Conservation (phyloP, 495 filamentous ascomycete genomes). For the Aspergillus funiculosus region DNA sequence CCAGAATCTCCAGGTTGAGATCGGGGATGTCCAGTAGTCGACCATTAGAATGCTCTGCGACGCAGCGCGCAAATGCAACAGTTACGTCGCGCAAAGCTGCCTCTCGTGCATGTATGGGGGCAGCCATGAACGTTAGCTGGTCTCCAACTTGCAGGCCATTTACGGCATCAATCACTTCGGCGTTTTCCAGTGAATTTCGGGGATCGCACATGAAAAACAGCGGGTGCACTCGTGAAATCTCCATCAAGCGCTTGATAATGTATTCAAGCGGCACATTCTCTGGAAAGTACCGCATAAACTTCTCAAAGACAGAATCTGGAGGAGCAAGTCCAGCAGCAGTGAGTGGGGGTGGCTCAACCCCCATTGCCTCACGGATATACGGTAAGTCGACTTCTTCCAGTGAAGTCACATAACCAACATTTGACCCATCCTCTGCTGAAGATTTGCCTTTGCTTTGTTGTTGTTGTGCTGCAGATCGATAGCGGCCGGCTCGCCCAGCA, state of each 20-base stretch:
- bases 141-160: constrained; percentile 60
- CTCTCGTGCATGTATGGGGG: constrained; percentile 47
- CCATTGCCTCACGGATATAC: constrained; percentile 57
- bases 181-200: constrained; percentile 52
- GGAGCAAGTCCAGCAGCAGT: constrained; percentile 70
- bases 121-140: constrained; percentile 65
- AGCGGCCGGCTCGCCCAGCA: constrained; percentile 87
- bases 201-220: constrained; percentile 70
- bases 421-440: constrained; percentile 21
- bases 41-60: constrained; percentile 59
- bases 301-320: constrained; percentile 55
- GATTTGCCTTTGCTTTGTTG: constrained; percentile 13
- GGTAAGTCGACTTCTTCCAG: constrained; percentile 65
- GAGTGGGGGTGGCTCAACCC: constrained; percentile 56
- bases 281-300: constrained; percentile 74
- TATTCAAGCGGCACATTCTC: constrained; percentile 68
- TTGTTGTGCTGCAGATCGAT: constrained; percentile 58
- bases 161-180: constrained; percentile 64
- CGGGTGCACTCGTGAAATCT: constrained; percentile 52
- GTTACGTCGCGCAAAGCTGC: constrained; percentile 34
- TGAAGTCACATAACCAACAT: constrained; percentile 73
- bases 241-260: constrained; percentile 64
- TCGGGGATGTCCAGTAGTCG: constrained; percentile 57
- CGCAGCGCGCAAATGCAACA: constrained; percentile 56
- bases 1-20: constrained; percentile 64